Base-by-base conservation (phyloP, 345 rosid genomes). In the Excoecaria cochinchinensis region DNA sequence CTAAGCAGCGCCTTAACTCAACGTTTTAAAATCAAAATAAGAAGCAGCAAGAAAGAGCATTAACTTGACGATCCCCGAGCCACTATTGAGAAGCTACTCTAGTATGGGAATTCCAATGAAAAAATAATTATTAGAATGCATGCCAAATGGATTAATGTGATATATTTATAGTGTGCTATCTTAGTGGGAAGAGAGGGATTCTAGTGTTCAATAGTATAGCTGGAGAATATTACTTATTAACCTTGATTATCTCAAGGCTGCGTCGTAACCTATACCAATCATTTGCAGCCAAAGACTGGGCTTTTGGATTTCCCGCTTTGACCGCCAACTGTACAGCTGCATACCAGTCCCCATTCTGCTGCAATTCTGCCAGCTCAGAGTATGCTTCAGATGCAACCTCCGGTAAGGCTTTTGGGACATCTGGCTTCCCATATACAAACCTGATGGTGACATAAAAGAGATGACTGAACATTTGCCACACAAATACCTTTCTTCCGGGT, bases 181-280 rank as follows among this genome's bases (percentile, higher is more conserved):
- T 22, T 1, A 31, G 21, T n/a, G 14, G 51, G 60, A 8, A 25
- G 16, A 75, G 22, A 53, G 25, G 42, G 4, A 72, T 21, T 53
- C 9, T 25, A 53, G 70, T 1, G 58, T 50, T 38, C 46, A 56
- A 48, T 47, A 22, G 5, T 65, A 68, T 53, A 31, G 51, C 21
- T 50, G 36, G 38, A 48, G 57, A 62, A 71, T 22, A 17, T 74
- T 38, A 70, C 11, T 69, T 78, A 55, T 82, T 19, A 74, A 95
- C 97, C 95, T 91, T 91, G 83, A 95, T 88, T 81, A 95, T 95
- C 87, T 92, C 97, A 73, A 95, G 97, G 86, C 97, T 92, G 72
- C 99, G 91, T 55, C 90, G 86, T 70, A 92, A 86, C 39, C 97
- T 88, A 77, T 91, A 91, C 99, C 99, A 91, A 81, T 95, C 87